phyloP scores from a whole-genome alignment of 495 filamentous ascomycete species.

The Melanomma pulvis-pyrius region DNA sequence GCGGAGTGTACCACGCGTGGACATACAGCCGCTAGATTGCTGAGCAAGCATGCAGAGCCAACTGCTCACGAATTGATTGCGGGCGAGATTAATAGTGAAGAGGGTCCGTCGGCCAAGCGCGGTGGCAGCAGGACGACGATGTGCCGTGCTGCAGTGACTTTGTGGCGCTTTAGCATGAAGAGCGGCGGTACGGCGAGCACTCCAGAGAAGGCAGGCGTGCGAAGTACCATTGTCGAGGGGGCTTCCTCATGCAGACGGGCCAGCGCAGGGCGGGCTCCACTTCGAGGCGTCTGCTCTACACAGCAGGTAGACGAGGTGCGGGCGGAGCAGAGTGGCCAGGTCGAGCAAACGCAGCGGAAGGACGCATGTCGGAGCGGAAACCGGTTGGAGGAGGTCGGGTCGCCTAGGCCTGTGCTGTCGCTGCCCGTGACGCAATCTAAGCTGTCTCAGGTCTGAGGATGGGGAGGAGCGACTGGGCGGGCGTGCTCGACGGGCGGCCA shows the following conservation, averaged over 20 bases:
- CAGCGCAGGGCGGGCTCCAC: background rate
- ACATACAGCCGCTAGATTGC: constrained; percentile 35
- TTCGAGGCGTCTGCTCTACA: too few relatives aligned
- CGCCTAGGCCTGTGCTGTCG: constrained; percentile 9
- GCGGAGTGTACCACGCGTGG: constrained; percentile 4
- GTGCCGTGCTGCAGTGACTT: constrained; percentile 24
- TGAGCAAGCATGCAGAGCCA: constrained; percentile 29
- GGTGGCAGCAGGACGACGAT: background rate
- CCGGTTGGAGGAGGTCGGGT: constrained; percentile 6
- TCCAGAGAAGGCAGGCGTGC: constrained; percentile 19
- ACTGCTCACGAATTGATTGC: constrained; percentile 25
- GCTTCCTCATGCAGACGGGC: constrained; percentile 16
- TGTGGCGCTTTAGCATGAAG: constrained; percentile 17
- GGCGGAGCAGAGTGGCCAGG: background rate
- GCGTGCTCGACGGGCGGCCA: background rate
- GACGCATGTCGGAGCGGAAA: constrained; percentile 13
- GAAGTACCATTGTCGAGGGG: background rate
- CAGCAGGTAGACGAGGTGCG: background rate
- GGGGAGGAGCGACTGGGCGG: background rate
- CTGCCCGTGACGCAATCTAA: constrained; percentile 27
- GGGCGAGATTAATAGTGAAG: constrained; percentile 29
- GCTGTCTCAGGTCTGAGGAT: constrained; percentile 8
- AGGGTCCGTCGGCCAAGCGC: constrained; percentile 26
- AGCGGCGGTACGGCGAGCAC: background rate
- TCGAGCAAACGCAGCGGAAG: constrained; percentile 11